Evolutionary conservation across 2,329 filamentous ascomycete genomes (phyloP), one percentile per base, ranked within the genome.

Genomic region (Alternaria arbusti): DNA sequence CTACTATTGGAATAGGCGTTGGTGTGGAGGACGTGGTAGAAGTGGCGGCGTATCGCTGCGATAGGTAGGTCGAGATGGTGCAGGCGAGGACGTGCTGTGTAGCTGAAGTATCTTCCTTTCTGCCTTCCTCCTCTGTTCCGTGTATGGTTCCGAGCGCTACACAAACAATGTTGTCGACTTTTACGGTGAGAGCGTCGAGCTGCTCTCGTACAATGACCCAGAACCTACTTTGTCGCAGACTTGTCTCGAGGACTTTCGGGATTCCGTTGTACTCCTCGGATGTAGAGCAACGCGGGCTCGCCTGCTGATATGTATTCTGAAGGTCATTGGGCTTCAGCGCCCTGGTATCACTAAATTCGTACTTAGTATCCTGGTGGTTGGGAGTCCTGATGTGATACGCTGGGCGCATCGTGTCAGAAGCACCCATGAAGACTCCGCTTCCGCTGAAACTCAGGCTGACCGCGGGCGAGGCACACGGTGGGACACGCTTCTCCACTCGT

Each of bases 111-210:
- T 32, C 43, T 11, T 40, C 36, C 3, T 40, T 17, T 40, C 5
- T 10, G 36, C n/a, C 36, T 40, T 17, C 36, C 36, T 20, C 11
- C 7, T 12, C 20, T 60, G 12, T 45, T n/a, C 12, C 26, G 2
- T 28, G 4, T n/a, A 23, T 22, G 7, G 13, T 36, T 10, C 63
- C 65, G 10, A 63, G 43, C 2, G 44, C 65, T 10, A 63, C 13
- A 20, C 57, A 61, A 7, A 61, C 59, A 28, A 63, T 52, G 25
- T 65, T 63, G 12, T 68, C 61, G 7, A 66, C 22, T n/a, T 13
- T 9, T 12, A 55, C 47, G 2, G 60, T 52, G 43, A 45, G 43
- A 13, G 43, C 10, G 12, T 45, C 43, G 17, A 22, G 43, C 43
- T 45, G 20, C 17, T 45, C 0, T 22, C 11, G 17, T 45, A 45